Percentiles rank a stretch among this genome's conserved stretches.
Conservation (phyloP, 2,329 filamentous ascomycete species). For the Ceratocystis lukuohia region DNA sequence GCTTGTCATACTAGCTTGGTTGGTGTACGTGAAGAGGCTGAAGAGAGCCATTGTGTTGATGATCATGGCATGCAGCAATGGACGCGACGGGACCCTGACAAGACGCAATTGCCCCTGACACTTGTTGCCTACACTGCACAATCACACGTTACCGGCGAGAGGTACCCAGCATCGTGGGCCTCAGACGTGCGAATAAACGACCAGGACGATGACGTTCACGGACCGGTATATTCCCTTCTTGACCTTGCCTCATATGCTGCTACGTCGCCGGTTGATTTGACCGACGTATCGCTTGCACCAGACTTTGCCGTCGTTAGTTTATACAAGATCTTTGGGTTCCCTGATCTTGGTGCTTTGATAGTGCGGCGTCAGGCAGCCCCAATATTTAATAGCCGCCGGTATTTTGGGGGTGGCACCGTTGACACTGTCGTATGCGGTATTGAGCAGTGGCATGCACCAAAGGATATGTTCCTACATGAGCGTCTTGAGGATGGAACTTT, state of each 20-base stretch:
- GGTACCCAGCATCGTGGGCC: slow-evolving; percentile 46
- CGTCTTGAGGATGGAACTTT: slow-evolving; percentile 54
- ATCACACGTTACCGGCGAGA: slow-evolving; percentile 55
- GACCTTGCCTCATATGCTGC: slow-evolving; percentile 54
- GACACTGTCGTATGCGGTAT: slow-evolving; percentile 33
- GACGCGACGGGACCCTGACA: slow-evolving; percentile 24
- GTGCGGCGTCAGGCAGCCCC: slow-evolving; percentile 43
- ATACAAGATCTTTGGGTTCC: slow-evolving; percentile 56
- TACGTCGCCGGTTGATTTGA: slow-evolving; percentile 44
- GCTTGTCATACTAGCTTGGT: slow-evolving; percentile 52
- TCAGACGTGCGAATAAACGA: slow-evolving; percentile 26
- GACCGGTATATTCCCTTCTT: slow-evolving; percentile 36
- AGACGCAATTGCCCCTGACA: slow-evolving; percentile 19
- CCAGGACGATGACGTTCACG: slow-evolving; percentile 18
- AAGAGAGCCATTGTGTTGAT: slow-evolving; percentile 45
- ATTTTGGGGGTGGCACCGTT: slow-evolving; percentile 58
- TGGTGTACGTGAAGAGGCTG: slow-evolving; percentile 48
- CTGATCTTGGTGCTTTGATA: slow-evolving; percentile 49
- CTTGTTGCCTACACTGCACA: slow-evolving; percentile 55
- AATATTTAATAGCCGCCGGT: slow-evolving; percentile 41
- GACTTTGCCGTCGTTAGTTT: slow-evolving; percentile 50
- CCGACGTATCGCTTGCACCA: slow-evolving; percentile 36
- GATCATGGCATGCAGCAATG: slow-evolving; percentile 40
- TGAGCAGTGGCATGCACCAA: slow-evolving; percentile 27
- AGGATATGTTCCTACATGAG: slow-evolving; percentile 36